A percentile compares a stretch with the other conserved stretches of the same genome.
phyloP scores from a whole-genome alignment of 352 stramenopile species.

The Globisporangium ultimum region DNA sequence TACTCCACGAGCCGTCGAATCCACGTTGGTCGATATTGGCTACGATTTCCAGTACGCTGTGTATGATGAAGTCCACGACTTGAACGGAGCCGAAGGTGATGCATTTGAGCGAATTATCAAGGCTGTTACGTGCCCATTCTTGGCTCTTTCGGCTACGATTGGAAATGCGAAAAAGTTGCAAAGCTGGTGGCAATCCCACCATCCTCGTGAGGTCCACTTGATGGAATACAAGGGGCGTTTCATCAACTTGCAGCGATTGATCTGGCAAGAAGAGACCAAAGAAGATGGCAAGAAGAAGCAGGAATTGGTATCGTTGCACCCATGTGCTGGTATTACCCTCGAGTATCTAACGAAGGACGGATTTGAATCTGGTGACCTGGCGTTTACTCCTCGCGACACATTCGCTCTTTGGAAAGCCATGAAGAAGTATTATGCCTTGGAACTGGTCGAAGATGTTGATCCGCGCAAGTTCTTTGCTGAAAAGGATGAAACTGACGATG shows the following conservation, averaged over 20 bases:
- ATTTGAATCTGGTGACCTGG: constrained; percentile 77
- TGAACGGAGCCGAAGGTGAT: constrained; percentile 96
- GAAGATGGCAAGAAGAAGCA: constrained; percentile 46
- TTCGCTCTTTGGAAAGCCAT: constrained; percentile 94
- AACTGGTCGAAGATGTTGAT: constrained; percentile 89
- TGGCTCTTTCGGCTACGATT: constrained; percentile 98
- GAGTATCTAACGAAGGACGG: constrained; percentile 83
- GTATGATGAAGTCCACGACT: constrained; percentile 98
- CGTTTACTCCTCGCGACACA: constrained; percentile 97
- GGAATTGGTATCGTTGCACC: constrained; percentile 76
- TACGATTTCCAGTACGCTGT: constrained; percentile 98
- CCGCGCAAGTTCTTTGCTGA: constrained; percentile 94
- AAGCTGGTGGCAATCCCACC: constrained; percentile 94
- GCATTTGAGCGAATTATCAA: constrained; percentile 96
- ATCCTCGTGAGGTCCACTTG: constrained; percentile 83
- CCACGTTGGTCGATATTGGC: constrained; percentile 84
- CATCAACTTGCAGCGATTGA: constrained; percentile 98
- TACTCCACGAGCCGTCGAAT: constrained; percentile 94
- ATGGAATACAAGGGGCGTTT: constrained; percentile 97
- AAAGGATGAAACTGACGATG: constrained; percentile 33
- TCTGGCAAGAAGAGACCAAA: constrained; percentile 79
- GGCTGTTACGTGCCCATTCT: constrained; percentile 93
- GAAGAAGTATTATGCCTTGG: constrained; percentile 63
- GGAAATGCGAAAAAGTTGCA: constrained; percentile 94
- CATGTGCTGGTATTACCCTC: constrained; percentile 78